Conservation (phyloP, 129 eudicot species). For the Dittrichia graveolens region DNA sequence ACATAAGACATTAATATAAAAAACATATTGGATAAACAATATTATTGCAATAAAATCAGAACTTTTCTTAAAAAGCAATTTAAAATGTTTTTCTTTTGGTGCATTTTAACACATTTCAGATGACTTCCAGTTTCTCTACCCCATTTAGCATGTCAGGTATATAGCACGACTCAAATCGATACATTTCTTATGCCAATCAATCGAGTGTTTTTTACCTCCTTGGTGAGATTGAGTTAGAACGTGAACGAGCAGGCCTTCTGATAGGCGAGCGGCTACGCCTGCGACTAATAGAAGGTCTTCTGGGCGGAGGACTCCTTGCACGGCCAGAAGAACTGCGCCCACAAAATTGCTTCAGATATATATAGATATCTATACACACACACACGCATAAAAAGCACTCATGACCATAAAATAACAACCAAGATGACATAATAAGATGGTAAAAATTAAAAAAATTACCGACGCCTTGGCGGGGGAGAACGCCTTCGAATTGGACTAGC, state of each 20-base stretch:
- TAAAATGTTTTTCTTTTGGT: no score
- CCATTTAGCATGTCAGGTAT: no score
- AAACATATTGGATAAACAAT: no score
- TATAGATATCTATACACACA: neutral
- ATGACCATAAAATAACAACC: neutral
- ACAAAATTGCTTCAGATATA: neutral
- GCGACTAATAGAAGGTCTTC: slow-evolving; percentile 85
- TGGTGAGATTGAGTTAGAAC: slow-evolving; percentile 78
- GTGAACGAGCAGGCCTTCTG: slow-evolving; percentile 72
- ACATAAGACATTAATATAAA: no score
- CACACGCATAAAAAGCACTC: neutral
- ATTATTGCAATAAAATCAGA: no score
- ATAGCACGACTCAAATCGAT: no score
- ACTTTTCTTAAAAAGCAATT: no score
- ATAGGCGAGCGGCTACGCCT: slow-evolving; percentile 82
- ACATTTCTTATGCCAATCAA: no score
- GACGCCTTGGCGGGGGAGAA: slow-evolving; percentile 83
- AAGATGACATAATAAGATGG: neutral
- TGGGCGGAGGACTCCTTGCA: slow-evolving; percentile 88
- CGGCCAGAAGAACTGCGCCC: slow-evolving; percentile 56
- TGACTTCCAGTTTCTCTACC: no score
- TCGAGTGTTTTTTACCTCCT: slow-evolving; percentile 51
- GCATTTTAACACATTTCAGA: no score
- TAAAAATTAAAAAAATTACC: slow-evolving; percentile 41
- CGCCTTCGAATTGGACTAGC: slow-evolving; percentile 86